Percentiles rank a stretch among this genome's conserved stretches.
Evolutionary conservation across 306 rosid genomes (phyloP).

Genomic region (Trifolium subterraneum): DNA sequence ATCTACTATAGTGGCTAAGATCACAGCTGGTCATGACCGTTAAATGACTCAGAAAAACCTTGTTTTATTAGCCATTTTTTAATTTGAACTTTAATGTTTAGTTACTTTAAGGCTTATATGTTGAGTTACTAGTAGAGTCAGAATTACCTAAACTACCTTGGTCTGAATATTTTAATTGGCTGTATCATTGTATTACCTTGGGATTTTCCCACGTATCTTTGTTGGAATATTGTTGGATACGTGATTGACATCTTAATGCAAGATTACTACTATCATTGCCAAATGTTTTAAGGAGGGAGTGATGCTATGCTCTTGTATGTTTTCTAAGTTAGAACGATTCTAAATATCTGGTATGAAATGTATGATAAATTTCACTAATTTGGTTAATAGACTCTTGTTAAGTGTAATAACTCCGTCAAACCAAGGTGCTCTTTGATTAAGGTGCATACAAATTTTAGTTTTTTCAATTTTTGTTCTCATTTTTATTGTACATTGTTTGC

Average conservation of each 20-base stretch:
- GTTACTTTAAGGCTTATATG: not conserved
- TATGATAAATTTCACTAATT: slow-evolving; percentile 15
- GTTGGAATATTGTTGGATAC: not conserved
- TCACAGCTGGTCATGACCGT: not conserved
- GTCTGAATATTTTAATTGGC: not conserved
- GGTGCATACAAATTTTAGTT: not conserved
- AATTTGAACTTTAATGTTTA: not conserved
- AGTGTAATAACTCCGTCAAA: not conserved
- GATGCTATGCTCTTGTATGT: not conserved
- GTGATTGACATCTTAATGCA: slow-evolving; percentile 21
- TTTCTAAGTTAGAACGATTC: slow-evolving; percentile 19
- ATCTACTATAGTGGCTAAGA: not conserved
- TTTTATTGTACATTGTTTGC: slow-evolving; percentile 29
- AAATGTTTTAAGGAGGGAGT: not conserved
- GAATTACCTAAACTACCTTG: not conserved
- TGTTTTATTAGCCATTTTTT: not conserved
- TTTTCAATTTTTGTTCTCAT: slow-evolving; percentile 1
- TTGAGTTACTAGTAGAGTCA: not conserved
- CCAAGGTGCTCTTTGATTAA: slow-evolving; percentile 21
- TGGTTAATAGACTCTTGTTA: not conserved
- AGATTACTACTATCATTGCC: slow-evolving; percentile 2
- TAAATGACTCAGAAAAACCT: not conserved
- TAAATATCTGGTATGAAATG: slow-evolving; percentile 4
- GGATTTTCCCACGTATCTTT: slow-evolving; percentile 2
- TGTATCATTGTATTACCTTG: not conserved